A percentile compares a stretch with the other conserved stretches of the same genome.
phyloP scores from a whole-genome alignment of 805 yeast species.

The Wickerhamiella shivajii region DNA sequence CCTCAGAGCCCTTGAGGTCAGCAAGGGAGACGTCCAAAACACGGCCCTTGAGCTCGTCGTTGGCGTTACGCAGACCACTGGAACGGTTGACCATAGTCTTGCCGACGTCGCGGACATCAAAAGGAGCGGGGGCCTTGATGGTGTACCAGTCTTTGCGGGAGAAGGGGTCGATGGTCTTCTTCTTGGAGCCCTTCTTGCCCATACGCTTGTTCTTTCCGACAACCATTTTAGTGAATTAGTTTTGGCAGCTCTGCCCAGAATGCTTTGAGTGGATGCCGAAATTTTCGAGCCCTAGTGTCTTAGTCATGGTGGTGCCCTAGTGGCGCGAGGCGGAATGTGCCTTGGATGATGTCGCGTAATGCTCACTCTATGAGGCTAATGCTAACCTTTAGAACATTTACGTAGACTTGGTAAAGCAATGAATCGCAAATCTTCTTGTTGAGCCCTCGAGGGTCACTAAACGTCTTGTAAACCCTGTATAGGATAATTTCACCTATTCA shows the following conservation, averaged over 20 bases:
- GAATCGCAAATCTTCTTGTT: too few species aligned
- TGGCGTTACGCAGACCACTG: conserved; percentile 93
- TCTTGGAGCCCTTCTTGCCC: conserved; percentile 96
- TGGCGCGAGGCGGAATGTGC: not conserved
- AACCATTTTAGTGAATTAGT: conserved; percentile 37
- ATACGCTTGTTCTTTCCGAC: conserved; percentile 79
- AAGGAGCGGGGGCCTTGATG: conserved; percentile 97
- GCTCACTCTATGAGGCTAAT: too few species aligned
- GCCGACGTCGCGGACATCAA: conserved; percentile 97
- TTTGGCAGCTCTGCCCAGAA: conserved; percentile 7
- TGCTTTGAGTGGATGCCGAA: not conserved
- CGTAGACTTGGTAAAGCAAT: too few species aligned
- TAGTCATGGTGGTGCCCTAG: not conserved
- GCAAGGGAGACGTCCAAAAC: conserved; percentile 91
- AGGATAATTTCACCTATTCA: too few species aligned
- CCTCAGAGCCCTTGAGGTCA: conserved; percentile 96
- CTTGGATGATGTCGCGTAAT: not conserved
- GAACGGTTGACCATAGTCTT: conserved; percentile 97
- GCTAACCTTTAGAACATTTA: too few species aligned
- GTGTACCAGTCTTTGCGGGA: conserved; percentile 98
- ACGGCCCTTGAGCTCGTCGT: conserved; percentile 97
- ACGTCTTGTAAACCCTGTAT: too few species aligned
- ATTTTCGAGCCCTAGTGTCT: not conserved
- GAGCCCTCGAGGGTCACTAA: too few species aligned
- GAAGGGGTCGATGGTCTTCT: conserved; percentile 99